phyloP scores from a whole-genome alignment of 371 early-diverging fungal genomes.

The Blyttiomyces sp. region DNA sequence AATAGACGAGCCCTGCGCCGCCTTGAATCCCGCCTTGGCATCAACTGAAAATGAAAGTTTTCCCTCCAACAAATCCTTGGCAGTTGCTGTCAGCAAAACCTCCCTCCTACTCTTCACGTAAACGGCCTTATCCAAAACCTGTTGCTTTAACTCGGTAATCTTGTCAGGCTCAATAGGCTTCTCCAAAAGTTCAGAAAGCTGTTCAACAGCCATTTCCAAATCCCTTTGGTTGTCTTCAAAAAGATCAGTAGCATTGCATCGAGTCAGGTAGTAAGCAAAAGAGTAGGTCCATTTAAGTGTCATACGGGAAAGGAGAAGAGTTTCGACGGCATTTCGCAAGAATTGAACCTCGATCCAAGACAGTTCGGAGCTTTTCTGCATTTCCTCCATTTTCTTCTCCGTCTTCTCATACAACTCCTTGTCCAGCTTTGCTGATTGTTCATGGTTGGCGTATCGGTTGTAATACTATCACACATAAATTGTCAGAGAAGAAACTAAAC shows the following conservation, averaged over 20 bases:
- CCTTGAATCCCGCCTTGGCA: background rate
- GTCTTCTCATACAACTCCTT: slow-evolving; percentile 82
- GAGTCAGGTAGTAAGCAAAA: slow-evolving; percentile 89
- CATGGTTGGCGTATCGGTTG: slow-evolving; percentile 96
- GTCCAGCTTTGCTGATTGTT: slow-evolving; percentile 88
- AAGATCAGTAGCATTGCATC: slow-evolving; percentile 80
- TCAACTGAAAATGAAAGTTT: slow-evolving; percentile 56
- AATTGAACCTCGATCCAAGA: slow-evolving; percentile 99
- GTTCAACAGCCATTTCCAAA: slow-evolving; percentile 92
- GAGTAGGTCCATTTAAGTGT: slow-evolving; percentile 96
- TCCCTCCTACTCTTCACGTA: slow-evolving; percentile 74
- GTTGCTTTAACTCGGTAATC: slow-evolving; percentile 70
- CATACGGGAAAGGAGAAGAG: slow-evolving; percentile 78
- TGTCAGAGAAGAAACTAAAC: background rate
- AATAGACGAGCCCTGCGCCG: too few relatives aligned
- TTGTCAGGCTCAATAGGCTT: slow-evolving; percentile 67
- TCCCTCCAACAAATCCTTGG: slow-evolving; percentile 69
- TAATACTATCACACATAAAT: slow-evolving; percentile 65
- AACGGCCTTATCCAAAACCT: slow-evolving; percentile 76
- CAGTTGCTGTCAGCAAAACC: slow-evolving; percentile 74
- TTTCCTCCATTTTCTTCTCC: slow-evolving; percentile 93
- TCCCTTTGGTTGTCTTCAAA: slow-evolving; percentile 97
- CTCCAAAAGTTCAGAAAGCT: slow-evolving; percentile 84
- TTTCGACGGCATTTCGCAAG: slow-evolving; percentile 86
- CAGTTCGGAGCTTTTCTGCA: slow-evolving; percentile 82